Conservation (phyloP, 1,139 yeast species). For the Lodderomyces metapsilosis region DNA sequence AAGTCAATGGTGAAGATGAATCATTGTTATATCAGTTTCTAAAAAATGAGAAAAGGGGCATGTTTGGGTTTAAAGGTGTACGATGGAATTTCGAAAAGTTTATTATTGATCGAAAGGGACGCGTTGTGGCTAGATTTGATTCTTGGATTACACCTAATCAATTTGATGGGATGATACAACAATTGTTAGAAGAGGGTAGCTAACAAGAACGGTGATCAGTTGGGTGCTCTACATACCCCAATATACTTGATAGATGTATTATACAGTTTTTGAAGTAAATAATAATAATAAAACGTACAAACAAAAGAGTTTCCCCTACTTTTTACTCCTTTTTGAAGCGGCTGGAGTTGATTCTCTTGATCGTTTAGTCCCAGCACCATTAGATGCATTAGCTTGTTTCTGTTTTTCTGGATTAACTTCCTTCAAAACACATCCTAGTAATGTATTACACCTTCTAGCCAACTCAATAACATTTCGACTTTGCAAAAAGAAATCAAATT, state of each 20-base stretch:
- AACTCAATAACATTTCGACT: slow-evolving; percentile 65
- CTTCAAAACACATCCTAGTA: slow-evolving; percentile 61
- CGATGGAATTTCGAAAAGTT: slow-evolving; percentile 98
- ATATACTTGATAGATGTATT: not conserved
- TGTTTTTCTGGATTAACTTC: slow-evolving; percentile 39
- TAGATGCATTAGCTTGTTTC: slow-evolving; percentile 5
- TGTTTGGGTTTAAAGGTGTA: slow-evolving; percentile 74
- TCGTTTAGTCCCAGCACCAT: slow-evolving; percentile 12
- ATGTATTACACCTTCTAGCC: slow-evolving; percentile 64
- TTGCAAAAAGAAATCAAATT: slow-evolving; percentile 70
- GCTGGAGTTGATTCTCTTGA: slow-evolving; percentile 15
- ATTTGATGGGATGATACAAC: slow-evolving; percentile 49
- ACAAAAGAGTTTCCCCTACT: too few species aligned
- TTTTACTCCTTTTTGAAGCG: not conserved
- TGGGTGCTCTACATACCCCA: too few species aligned
- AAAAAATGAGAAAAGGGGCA: slow-evolving; percentile 40
- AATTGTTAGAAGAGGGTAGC: slow-evolving; percentile 30
- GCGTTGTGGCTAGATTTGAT: slow-evolving; percentile 68
- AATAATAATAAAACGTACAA: not conserved
- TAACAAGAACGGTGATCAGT: not conserved
- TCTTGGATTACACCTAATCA: slow-evolving; percentile 67
- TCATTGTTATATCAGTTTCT: slow-evolving; percentile 31
- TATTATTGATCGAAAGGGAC: slow-evolving; percentile 67
- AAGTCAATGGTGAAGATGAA: slow-evolving; percentile 36
- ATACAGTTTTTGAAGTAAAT: not conserved